Evolutionary conservation across 2,329 filamentous ascomycete species (phyloP).

Genomic region (Fusarium piperis): DNA sequence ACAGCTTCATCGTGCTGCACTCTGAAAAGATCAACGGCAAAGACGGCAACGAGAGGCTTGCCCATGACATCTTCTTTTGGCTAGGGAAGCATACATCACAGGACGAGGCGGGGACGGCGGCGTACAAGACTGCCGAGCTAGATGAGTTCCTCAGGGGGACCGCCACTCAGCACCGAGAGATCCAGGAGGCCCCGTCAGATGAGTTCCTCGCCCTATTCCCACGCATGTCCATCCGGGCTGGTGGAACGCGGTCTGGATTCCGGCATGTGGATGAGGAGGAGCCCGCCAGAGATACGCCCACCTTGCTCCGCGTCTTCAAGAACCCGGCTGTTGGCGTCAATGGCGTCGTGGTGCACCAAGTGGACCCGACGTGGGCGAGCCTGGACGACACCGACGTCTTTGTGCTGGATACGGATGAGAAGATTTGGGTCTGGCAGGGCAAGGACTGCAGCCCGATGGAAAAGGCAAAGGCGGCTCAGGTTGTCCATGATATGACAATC

Average conservation of each 20-base stretch:
- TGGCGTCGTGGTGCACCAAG: conserved; percentile 70
- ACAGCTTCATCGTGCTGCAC: conserved; percentile 73
- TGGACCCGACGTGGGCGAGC: conserved; percentile 68
- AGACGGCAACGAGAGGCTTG: conserved; percentile 56
- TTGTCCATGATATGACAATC: conserved; percentile 71
- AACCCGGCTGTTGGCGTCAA: conserved; percentile 58
- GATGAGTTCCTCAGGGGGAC: conserved; percentile 72
- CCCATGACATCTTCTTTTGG: conserved; percentile 77
- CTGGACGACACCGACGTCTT: conserved; percentile 75
- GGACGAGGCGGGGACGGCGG: conserved; percentile 74
- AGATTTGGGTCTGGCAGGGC: conserved; percentile 78
- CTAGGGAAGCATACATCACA: conserved; percentile 71
- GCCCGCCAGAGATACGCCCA: conserved; percentile 53
- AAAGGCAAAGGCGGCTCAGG: conserved; percentile 73
- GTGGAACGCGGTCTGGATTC: conserved; percentile 71
- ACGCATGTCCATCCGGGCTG: conserved; percentile 66
- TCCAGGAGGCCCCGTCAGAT: conserved; percentile 67
- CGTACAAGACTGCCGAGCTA: conserved; percentile 76
- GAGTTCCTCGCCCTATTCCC: conserved; percentile 71
- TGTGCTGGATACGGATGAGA: conserved; percentile 68
- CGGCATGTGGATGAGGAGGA: conserved; percentile 65
- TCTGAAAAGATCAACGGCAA: conserved; percentile 63
- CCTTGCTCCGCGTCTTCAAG: conserved; percentile 71
- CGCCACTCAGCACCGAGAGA: conserved; percentile 72
- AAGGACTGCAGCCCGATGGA: conserved; percentile 73